Percentiles rank a stretch among this genome's conserved stretches.
Conservation (phyloP, 2,329 filamentous ascomycete species). For the Fusarium robinianum region DNA sequence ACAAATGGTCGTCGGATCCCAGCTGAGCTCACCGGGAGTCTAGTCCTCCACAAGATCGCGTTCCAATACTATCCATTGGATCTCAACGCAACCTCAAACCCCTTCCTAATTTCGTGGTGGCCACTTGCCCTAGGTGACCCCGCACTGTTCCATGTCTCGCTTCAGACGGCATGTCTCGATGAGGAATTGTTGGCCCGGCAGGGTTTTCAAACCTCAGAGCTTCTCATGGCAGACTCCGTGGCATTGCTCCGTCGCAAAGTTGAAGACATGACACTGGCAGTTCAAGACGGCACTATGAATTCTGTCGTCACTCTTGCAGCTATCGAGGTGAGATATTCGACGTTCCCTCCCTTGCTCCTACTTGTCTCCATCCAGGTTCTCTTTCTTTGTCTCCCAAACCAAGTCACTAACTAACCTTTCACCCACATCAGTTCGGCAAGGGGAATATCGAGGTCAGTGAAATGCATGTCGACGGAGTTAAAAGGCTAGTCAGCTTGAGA, state of each 20-base stretch:
- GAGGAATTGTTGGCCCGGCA: slow-evolving; percentile 56
- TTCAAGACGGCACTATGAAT: slow-evolving; percentile 60
- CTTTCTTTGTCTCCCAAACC: too few species aligned
- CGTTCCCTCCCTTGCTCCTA: rapidly evolving
- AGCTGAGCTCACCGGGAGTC: slow-evolving; percentile 7
- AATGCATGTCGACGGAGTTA: slow-evolving; percentile 57
- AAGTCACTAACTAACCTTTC: slow-evolving; percentile 7
- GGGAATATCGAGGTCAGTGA: slow-evolving; percentile 50
- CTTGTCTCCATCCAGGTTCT: rapidly evolving
- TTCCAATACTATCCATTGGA: slow-evolving; percentile 65
- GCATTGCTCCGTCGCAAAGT: slow-evolving; percentile 56
- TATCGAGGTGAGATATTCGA: slow-evolving; percentile 61
- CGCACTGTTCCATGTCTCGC: slow-evolving; percentile 61
- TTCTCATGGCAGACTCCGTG: slow-evolving; percentile 62
- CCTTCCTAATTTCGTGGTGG: slow-evolving; percentile 65
- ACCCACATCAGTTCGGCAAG: slow-evolving; percentile 55
- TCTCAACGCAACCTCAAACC: slow-evolving; percentile 56
- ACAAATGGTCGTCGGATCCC: not conserved
- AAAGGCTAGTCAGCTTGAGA: slow-evolving; percentile 52
- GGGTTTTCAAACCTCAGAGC: slow-evolving; percentile 57
- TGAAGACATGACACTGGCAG: slow-evolving; percentile 49
- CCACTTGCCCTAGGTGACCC: slow-evolving; percentile 60
- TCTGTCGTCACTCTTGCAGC: slow-evolving; percentile 61
- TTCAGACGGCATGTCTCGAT: slow-evolving; percentile 62
- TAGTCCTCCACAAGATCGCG: slow-evolving; percentile 60